phyloP scores from a whole-genome alignment of 441 rosid species.

The Capsella rubella region DNA sequence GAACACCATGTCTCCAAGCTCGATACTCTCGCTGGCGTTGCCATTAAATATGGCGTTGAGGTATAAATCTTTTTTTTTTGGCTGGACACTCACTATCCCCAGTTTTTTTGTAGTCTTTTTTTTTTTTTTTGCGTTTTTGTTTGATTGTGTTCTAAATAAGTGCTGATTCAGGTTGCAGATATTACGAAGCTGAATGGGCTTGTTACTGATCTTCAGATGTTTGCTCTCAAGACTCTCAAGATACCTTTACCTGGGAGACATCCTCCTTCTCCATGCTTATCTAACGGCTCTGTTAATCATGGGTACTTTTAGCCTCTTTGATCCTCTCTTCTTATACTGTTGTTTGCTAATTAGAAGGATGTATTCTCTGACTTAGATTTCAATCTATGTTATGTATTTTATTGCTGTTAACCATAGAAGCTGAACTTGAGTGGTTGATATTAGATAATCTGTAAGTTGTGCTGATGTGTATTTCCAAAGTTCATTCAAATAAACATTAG shows the following conservation, averaged over 20 bases:
- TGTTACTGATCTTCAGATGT: conserved; percentile 72
- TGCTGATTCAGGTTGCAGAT: conserved; percentile 57
- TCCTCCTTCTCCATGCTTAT: conserved; percentile 63
- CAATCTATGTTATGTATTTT: not conserved
- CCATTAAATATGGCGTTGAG: conserved; percentile 63
- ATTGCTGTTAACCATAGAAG: not conserved
- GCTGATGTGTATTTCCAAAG: conserved; percentile 1
- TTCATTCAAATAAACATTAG: not conserved
- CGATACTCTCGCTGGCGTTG: conserved; percentile 63
- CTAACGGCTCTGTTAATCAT: conserved; percentile 44
- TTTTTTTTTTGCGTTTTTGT: not conserved
- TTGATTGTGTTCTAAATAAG: not conserved
- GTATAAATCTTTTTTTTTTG: conserved; percentile 34
- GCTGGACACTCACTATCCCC: not conserved
- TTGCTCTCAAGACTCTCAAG: conserved; percentile 63
- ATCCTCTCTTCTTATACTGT: not conserved
- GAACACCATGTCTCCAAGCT: conserved; percentile 53
- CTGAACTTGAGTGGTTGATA: not conserved
- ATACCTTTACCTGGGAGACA: conserved; percentile 78
- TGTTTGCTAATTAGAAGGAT: not conserved
- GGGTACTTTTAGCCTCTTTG: conserved; percentile 50
- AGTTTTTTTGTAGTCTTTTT: conserved; percentile 2
- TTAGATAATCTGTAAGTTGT: not conserved
- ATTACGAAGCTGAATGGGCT: conserved; percentile 68
- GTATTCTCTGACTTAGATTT: conserved; percentile 1